Evolutionary conservation across 1,139 yeast genomes (phyloP).

Genomic region (Lodderomyces beijingensis): DNA sequence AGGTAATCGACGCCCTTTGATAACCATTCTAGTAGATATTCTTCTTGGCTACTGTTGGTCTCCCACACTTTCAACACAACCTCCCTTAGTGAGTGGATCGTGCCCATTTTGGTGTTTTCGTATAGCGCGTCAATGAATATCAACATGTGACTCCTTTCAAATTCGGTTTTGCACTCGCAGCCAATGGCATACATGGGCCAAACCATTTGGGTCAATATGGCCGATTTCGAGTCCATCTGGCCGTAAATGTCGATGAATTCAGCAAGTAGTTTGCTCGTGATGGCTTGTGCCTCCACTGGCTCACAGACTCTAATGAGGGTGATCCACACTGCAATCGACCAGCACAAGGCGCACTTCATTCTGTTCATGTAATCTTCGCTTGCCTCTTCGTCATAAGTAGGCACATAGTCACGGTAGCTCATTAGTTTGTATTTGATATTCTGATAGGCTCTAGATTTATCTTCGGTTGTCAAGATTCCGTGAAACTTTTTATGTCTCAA

Average conservation of each 20-base stretch:
- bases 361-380: constrained; percentile 25
- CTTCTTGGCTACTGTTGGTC: constrained; percentile 32
- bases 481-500: constrained; percentile 30
- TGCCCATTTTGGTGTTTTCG: constrained; percentile 50
- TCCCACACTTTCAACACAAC: constrained; percentile 43
- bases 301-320: constrained; percentile 32
- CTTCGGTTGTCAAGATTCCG: constrained; percentile 9
- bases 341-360: constrained; percentile 49
- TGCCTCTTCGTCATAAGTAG: constrained; percentile 12
- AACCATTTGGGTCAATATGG: constrained; percentile 53
- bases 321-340: constrained; percentile 45
- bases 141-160: constrained; percentile 24
- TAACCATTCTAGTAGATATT: constrained; percentile 39
- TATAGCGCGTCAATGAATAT: constrained; percentile 37
- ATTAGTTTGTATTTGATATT: constrained; percentile 28
- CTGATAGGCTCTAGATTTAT: constrained; percentile 1
- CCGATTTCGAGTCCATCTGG: constrained; percentile 38
- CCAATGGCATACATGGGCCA: constrained; percentile 54
- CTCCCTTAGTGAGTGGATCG: constrained; percentile 35
- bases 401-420: constrained; percentile 45
- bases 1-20: constrained; percentile 46
- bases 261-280: constrained; percentile 25
- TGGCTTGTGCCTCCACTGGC: constrained; percentile 16
- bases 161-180: constrained; percentile 30
- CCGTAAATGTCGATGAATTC: constrained; percentile 46